These are phyloP conservation scores for Colletotrichum horii DNA, from an alignment of 2,329 filamentous ascomycete species.

Conservation along the genomic window DNA sequence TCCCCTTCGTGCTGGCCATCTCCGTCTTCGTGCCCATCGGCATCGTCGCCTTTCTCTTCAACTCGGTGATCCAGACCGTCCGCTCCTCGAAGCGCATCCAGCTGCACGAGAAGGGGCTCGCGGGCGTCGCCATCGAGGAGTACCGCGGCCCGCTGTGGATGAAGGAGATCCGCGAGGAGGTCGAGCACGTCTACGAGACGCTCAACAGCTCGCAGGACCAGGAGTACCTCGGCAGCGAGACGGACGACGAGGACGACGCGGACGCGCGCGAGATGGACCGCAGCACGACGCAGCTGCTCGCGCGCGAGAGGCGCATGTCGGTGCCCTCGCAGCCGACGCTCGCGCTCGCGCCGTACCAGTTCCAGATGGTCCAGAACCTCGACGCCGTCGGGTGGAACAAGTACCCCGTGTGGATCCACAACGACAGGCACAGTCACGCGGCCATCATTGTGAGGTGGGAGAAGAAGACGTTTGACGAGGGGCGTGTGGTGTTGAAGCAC, in stretches of 20 bases:
- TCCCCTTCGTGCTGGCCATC: conserved; percentile 71
- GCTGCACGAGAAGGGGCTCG: conserved; percentile 74
- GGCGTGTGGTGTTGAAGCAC: conserved; percentile 77
- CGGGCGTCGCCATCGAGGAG: conserved; percentile 68
- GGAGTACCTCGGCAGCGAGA: conserved; percentile 69
- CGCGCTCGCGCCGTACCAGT: conserved; percentile 80
- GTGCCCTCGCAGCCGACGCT: conserved; percentile 68
- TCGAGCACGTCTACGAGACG: conserved; percentile 79
- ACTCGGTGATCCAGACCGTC: conserved; percentile 77
- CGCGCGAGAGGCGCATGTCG: conserved; percentile 45
- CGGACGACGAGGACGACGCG: conserved; percentile 49
- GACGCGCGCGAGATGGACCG: conserved; percentile 36
- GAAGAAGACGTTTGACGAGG: conserved; percentile 74
- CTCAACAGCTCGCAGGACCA: conserved; percentile 72
- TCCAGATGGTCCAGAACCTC: conserved; percentile 81
- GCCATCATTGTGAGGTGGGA: conserved; percentile 84
- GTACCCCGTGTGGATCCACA: conserved; percentile 76
- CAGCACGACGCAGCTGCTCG: conserved; percentile 45
- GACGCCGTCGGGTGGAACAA: conserved; percentile 71
- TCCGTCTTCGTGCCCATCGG: conserved; percentile 77
- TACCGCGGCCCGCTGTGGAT: conserved; percentile 77
- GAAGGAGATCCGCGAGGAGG: conserved; percentile 74
- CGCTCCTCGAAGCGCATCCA: conserved; percentile 77
- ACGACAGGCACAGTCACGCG: conserved; percentile 82
- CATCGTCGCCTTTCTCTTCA: conserved; percentile 73